Evolutionary conservation across 345 rosid species (phyloP).

Genomic region (Punica granatum): DNA sequence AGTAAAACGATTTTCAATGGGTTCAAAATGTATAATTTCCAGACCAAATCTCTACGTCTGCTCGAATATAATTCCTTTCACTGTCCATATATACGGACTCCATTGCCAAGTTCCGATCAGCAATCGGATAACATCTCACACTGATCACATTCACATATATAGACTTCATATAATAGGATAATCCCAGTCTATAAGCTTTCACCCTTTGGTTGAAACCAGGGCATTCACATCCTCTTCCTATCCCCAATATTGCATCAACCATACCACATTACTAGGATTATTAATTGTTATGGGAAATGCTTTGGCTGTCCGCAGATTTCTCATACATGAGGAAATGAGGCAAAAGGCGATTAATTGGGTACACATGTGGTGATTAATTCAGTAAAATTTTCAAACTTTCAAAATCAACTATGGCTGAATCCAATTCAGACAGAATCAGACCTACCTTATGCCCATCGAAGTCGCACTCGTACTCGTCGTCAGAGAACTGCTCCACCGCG

Average conservation of each 20-base stretch:
- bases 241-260: too few relatives aligned
- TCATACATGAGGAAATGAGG: background rate
- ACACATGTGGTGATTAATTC: background rate
- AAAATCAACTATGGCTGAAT: background rate
- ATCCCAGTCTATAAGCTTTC: background rate
- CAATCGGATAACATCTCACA: background rate
- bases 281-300: background rate
- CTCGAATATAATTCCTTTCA: background rate
- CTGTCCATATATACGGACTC: background rate
- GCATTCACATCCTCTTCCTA: background rate
- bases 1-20: background rate
- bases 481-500: slow-evolving; percentile 84
- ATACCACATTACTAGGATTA: background rate
- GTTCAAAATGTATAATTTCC: background rate
- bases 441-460: slow-evolving; percentile 74
- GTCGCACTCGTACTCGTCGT: slow-evolving; percentile 85
- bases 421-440: background rate
- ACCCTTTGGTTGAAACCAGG: background rate
- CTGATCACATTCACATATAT: too few relatives aligned
- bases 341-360: background rate
- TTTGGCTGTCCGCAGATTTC: background rate
- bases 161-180: too few relatives aligned
- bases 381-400: background rate
- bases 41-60: too few relatives aligned
- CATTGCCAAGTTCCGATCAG: background rate